Percentiles rank a stretch among this genome's conserved stretches.
Conservation (phyloP, 176 grass and related monocot species). For the Urochloa ruziziensis region DNA sequence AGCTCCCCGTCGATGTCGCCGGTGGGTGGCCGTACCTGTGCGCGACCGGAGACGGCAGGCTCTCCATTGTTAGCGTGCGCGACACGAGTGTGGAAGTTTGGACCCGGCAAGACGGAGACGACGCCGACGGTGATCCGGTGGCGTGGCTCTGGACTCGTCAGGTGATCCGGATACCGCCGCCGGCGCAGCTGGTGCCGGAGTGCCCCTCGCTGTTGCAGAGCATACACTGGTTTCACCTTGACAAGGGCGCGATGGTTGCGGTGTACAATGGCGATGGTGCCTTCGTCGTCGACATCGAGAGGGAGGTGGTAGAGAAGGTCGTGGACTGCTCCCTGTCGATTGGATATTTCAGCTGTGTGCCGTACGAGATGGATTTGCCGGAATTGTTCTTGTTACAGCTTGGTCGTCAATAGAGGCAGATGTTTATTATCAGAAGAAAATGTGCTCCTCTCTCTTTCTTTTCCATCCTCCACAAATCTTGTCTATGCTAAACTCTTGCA, state of each 20-base stretch:
- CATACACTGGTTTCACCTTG: background rate
- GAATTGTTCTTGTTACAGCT: background rate
- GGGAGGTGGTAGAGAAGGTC: background rate
- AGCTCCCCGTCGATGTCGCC: background rate
- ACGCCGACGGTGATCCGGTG: background rate
- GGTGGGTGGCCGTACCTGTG: background rate
- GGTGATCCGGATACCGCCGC: conserved; percentile 2
- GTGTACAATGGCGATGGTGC: background rate
- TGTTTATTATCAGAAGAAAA: too few species aligned
- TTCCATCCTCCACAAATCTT: too few species aligned
- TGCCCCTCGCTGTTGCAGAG: background rate
- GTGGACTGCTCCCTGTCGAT: background rate
- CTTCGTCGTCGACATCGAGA: background rate
- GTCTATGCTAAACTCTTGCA: too few species aligned
- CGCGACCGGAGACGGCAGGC: background rate
- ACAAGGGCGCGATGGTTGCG: background rate
- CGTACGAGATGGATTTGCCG: background rate
- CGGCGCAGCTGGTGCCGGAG: too few species aligned
- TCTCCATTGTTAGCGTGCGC: background rate
- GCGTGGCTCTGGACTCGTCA: background rate
- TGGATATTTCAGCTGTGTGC: background rate
- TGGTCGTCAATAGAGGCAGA: background rate
- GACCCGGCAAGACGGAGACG: background rate
- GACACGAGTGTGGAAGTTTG: background rate
- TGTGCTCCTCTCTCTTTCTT: too few species aligned